phyloP scores from a whole-genome alignment of 2,329 filamentous ascomycete genomes.

The Ambrosiella xylebori region DNA sequence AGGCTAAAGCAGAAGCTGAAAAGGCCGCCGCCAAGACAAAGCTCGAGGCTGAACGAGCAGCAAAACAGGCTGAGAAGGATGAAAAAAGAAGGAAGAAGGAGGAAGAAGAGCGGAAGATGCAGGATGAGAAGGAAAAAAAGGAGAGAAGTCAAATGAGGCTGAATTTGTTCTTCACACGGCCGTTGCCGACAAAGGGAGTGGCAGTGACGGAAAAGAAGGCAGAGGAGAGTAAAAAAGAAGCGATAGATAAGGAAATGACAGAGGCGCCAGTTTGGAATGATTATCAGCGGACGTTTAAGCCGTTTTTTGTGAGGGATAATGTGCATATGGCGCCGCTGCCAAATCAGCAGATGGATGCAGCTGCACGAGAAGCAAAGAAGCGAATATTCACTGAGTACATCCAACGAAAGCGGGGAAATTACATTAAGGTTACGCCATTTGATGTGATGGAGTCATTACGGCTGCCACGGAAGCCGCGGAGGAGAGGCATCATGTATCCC shows the following conservation, averaged over 20 bases:
- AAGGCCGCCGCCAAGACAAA: slow-evolving; percentile 25
- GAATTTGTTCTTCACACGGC: slow-evolving; percentile 28
- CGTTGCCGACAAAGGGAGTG: slow-evolving; percentile 22
- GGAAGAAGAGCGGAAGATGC: slow-evolving; percentile 25
- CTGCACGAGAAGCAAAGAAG: slow-evolving; percentile 35
- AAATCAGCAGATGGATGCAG: slow-evolving; percentile 37
- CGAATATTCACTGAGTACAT: slow-evolving; percentile 36
- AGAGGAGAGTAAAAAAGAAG: slow-evolving; percentile 18
- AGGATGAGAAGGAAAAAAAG: slow-evolving; percentile 32
- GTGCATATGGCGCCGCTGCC: slow-evolving; percentile 49
- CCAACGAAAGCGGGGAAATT: slow-evolving; percentile 22
- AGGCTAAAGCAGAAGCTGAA: slow-evolving; percentile 19
- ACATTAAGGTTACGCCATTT: slow-evolving; percentile 27
- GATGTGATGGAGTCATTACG: slow-evolving; percentile 30
- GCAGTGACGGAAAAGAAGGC: slow-evolving; percentile 4
- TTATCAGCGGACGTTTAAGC: slow-evolving; percentile 57
- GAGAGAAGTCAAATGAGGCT: slow-evolving; percentile 31
- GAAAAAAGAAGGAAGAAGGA: slow-evolving; percentile 34
- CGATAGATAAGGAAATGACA: slow-evolving; percentile 11
- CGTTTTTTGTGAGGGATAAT: slow-evolving; percentile 62
- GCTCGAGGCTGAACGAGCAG: slow-evolving; percentile 26
- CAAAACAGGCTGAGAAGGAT: slow-evolving; percentile 25
- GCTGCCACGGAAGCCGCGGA: slow-evolving; percentile 22
- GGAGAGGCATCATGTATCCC: slow-evolving; percentile 30
- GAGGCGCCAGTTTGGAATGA: slow-evolving; percentile 24